Evolutionary conservation across 2,329 filamentous ascomycete genomes (phyloP).

Genomic region (Paramyrothecium sp.): DNA sequence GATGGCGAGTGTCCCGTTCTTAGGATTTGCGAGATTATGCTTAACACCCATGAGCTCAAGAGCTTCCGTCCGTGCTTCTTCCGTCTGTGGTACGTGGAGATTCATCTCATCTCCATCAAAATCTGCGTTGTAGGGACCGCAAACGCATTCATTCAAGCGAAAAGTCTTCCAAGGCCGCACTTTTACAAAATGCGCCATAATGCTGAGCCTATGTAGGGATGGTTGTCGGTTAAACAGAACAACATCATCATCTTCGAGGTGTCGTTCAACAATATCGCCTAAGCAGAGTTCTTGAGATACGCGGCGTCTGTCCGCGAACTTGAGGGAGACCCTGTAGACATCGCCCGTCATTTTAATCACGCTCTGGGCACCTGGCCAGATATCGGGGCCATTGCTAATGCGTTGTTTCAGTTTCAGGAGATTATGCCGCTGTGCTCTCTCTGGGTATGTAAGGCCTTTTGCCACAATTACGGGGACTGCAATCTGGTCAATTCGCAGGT

Average conservation of each 20-base stretch:
- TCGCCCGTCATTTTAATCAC: constrained; percentile 70
- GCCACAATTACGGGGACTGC: constrained; percentile 90
- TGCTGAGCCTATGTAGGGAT: constrained; percentile 96
- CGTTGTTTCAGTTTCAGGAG: constrained; percentile 75
- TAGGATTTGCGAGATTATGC: constrained; percentile 91
- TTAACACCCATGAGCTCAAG: constrained; percentile 98
- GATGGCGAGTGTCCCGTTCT: constrained; percentile 97
- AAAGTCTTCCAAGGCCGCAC: constrained; percentile 95
- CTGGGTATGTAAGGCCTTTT: constrained; percentile 93
- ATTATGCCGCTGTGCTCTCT: constrained; percentile 82
- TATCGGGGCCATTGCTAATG: constrained; percentile 70
- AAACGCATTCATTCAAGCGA: constrained; percentile 96
- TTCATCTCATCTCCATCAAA: constrained; percentile 99
- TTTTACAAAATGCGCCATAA: constrained; percentile 93
- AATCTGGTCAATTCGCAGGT: constrained; percentile 89
- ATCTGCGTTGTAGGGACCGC: constrained; percentile 97
- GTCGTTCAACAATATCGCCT: constrained; percentile 89
- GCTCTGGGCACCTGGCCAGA: constrained; percentile 86
- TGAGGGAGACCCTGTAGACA: constrained; percentile 70
- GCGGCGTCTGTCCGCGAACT: constrained; percentile 68
- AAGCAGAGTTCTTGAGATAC: constrained; percentile 73
- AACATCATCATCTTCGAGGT: constrained; percentile 92
- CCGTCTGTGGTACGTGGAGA: constrained; percentile 93
- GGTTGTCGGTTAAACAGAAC: constrained; percentile 98
- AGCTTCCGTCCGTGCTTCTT: constrained; percentile 92